Evolutionary conservation across 2,329 filamentous ascomycete genomes (phyloP).

Genomic region (Cercospora citrullina): DNA sequence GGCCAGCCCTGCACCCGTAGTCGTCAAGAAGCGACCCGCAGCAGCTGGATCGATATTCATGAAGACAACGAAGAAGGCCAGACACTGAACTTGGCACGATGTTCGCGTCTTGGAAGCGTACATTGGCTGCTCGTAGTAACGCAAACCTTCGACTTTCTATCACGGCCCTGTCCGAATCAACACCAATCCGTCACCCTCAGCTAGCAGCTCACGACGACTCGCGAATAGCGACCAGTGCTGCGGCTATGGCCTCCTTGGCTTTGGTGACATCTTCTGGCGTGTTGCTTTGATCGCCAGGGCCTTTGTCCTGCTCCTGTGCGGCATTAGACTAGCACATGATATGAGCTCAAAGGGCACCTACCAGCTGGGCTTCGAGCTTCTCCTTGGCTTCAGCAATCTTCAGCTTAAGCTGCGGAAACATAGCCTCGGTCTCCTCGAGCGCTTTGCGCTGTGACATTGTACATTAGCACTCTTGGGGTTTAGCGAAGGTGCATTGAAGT

Average conservation of each 20-base stretch:
- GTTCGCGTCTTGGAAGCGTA: background rate
- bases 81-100: background rate
- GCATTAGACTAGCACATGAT: constrained; percentile 13
- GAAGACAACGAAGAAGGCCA: constrained; percentile 25
- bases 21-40: constrained; percentile 29
- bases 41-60: constrained; percentile 26
- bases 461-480: constrained; percentile 15
- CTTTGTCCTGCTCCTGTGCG: constrained; percentile 45
- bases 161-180: background rate
- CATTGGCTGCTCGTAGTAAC: background rate
- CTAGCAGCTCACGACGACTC: constrained; percentile 34
- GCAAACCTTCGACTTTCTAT: background rate
- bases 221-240: constrained; percentile 44
- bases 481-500: background rate
- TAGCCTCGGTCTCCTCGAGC: constrained; percentile 80
- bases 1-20: constrained; percentile 22
- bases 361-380: constrained; percentile 74
- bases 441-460: constrained; percentile 64
- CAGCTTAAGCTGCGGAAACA: constrained; percentile 70
- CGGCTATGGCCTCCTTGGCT: constrained; percentile 44
- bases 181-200: background rate
- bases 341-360: constrained; percentile 46
- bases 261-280: constrained; percentile 49
- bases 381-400: constrained; percentile 71
- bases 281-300: constrained; percentile 39